Evolutionary conservation across 2,329 filamentous ascomycete genomes (phyloP), one percentile per base, ranked within the genome.

Genomic region (Verticillium zaregamsianum): DNA sequence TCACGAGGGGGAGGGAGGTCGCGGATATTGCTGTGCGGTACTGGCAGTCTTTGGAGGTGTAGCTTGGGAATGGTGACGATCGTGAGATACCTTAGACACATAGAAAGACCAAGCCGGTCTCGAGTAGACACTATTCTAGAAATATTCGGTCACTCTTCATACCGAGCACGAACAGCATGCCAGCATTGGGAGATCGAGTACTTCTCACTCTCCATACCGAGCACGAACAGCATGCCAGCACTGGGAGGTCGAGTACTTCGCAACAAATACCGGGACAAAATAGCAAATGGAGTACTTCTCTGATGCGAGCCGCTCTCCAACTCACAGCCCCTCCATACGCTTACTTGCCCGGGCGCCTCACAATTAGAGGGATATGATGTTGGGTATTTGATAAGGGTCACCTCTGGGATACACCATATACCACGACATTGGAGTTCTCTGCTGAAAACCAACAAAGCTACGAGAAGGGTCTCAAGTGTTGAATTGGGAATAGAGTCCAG

Each of bases 1-100:
- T 91, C 65, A 84, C 84, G 14, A 82, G 81, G 61, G 85, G 84
- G 3, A 75, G 78, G 11, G 82, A 86, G 60, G 80, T 91, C 61
- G 86, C 85, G 1, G 72, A 78, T 17, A 66, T 72, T 20, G 71
- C 72, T 7, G 68, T 76, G 20, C 64, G 67, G 32, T 73, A 73
- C 49, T 79, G 77, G 77, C 66, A 35, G 49, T 55, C 54, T 32
- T 32, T 33, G 17, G 25, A 61, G 39, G 39, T n/a, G 11, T n/a
- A n/a, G n/a, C 20, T 20, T 11, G 23, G 28, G 6, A 5, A 28
- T 28, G 28, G 28, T 23, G 9, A 49, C n/a, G 45, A 23, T 49
- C n/a, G 23, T 3, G 45, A 49, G 20, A 49, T 28, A 28, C 28
- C 28, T 28, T 28, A 28, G 28, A 28, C 28, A 28, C 28, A 28